These are phyloP conservation scores for Delonix regia DNA, from an alignment of 306 rosid species.

Conservation along the genomic window DNA sequence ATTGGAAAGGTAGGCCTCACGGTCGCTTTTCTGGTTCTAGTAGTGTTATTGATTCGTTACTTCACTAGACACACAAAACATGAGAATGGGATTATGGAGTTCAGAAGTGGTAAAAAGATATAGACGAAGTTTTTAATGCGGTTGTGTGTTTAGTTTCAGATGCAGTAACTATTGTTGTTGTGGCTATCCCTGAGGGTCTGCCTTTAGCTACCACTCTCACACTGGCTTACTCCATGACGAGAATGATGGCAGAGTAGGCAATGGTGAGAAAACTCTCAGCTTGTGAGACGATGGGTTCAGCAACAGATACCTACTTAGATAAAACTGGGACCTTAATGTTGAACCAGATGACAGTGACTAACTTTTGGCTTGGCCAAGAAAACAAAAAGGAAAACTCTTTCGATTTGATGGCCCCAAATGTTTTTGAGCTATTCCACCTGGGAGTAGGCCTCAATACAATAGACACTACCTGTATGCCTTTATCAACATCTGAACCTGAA, in stretches of 20 bases:
- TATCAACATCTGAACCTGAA: constrained; percentile 58
- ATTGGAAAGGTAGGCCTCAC: constrained; percentile 89
- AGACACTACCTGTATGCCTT: constrained; percentile 62
- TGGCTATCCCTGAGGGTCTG: constrained; percentile 91
- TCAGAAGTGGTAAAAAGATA: constrained; percentile 37
- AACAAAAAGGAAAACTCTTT: constrained; percentile 45
- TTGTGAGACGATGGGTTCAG: constrained; percentile 93
- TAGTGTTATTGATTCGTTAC: constrained; percentile 74
- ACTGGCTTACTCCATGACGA: constrained; percentile 90
- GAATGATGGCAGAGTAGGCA: constrained; percentile 93
- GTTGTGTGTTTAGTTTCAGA: constrained; percentile 62
- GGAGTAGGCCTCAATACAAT: constrained; percentile 81
- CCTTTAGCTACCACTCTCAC: constrained; percentile 91
- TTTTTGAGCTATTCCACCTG: constrained; percentile 60
- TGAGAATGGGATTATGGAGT: constrained; percentile 52
- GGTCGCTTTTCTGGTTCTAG: constrained; percentile 81
- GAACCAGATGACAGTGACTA: constrained; percentile 78
- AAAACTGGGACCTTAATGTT: constrained; percentile 85
- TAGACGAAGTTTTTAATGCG: constrained; percentile 52
- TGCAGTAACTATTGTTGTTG: constrained; percentile 90
- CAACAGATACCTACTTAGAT: constrained; percentile 88
- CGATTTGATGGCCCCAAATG: constrained; percentile 38
- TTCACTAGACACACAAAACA: constrained; percentile 72
- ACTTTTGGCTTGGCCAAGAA: constrained; percentile 71
- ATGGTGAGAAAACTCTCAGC: constrained; percentile 93